Percentiles rank a stretch among this genome's conserved stretches.
These are phyloP conservation scores for Phytopythium sindhum DNA, from an alignment of 352 stramenopile species.

Conservation along the genomic window DNA sequence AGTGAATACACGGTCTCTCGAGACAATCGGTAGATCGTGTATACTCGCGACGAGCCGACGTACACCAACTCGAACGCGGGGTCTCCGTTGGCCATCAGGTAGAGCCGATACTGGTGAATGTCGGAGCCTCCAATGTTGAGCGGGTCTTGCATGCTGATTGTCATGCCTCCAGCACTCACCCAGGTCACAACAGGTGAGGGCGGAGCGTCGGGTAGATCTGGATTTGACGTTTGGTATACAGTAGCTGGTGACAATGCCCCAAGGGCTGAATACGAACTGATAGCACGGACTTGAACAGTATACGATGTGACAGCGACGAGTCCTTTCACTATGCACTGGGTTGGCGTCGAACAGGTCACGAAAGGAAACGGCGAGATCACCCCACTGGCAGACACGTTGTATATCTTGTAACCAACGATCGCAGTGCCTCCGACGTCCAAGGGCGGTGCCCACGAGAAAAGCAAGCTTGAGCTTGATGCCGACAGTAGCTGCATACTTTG, in stretches of 20 bases:
- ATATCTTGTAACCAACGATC: constrained; percentile 50
- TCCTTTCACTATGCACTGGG: constrained; percentile 35
- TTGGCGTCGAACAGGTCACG: constrained; percentile 23
- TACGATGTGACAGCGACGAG: constrained; percentile 41
- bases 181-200: constrained; percentile 26
- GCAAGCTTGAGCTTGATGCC: constrained; percentile 32
- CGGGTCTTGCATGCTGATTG: constrained; percentile 42
- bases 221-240: constrained; percentile 28
- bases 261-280: constrained; percentile 18
- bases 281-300: constrained; percentile 34
- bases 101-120: constrained; percentile 43
- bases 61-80: constrained; percentile 27
- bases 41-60: constrained; percentile 9
- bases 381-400: constrained; percentile 18
- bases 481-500: constrained; percentile 25
- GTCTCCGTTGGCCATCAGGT: constrained; percentile 20
- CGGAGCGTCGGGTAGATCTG: constrained; percentile 37
- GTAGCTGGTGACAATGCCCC: constrained; percentile 26
- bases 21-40: constrained; percentile 33
- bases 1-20: constrained; percentile 32
- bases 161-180: constrained; percentile 49
- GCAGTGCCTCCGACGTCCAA: constrained; percentile 43
- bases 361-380: constrained; percentile 16
- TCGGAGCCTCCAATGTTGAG: constrained; percentile 41
- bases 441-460: constrained; percentile 43